These are phyloP conservation scores for Chytriomyces confervae DNA, from an alignment of 192 early-diverging fungal genomes.

Conservation along the genomic window DNA sequence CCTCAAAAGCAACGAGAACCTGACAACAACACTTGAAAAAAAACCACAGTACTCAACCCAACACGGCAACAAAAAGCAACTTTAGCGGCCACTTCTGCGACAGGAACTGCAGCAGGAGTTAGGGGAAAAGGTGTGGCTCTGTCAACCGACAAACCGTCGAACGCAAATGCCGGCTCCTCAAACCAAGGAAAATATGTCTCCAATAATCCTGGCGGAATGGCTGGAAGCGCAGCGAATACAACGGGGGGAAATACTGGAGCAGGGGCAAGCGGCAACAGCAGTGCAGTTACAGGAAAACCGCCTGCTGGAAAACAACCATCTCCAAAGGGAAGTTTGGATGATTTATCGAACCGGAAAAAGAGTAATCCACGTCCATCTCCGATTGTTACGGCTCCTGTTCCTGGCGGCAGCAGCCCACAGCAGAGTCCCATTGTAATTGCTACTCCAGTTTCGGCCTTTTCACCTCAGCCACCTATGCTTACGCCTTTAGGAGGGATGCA, in stretches of 20 bases:
- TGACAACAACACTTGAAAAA: slow-evolving; percentile 3
- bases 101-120: no score
- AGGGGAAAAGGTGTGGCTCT: no score
- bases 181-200: neutral
- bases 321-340: neutral
- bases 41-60: slow-evolving; percentile 19
- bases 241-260: neutral
- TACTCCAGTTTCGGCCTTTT: no score
- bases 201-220: slow-evolving; percentile 1
- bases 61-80: slow-evolving; percentile 2
- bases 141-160: neutral
- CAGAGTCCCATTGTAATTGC: no score
- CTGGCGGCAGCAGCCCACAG: no score
- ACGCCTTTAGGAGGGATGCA: neutral
- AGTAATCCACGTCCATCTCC: no score
- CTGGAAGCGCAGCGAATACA: neutral
- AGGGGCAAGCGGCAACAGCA: slow-evolving; percentile 9
- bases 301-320: neutral
- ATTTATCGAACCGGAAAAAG: neutral
- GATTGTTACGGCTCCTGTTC: no score
- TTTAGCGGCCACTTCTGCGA: neutral
- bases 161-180: neutral
- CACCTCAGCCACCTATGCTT: no score
- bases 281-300: neutral
- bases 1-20: neutral